Conservation (phyloP, 1,139 yeast species). For the Blastobotrys persicus region DNA sequence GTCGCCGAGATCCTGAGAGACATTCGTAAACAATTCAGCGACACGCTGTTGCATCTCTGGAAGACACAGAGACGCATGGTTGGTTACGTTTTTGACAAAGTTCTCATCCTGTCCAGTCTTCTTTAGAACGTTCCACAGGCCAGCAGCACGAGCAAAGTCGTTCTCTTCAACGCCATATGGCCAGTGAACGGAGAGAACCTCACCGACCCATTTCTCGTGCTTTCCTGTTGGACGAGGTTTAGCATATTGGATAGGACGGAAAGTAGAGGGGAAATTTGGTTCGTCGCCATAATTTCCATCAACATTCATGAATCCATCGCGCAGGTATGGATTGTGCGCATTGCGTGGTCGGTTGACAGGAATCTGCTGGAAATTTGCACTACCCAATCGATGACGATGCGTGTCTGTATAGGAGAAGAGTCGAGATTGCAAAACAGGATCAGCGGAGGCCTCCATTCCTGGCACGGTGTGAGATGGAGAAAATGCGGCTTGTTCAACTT, state of each 20-base stretch:
- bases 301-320: conserved; percentile 84
- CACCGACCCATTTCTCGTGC: conserved; percentile 87
- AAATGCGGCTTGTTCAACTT: conserved; percentile 76
- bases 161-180: conserved; percentile 58
- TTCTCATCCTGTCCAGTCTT: conserved; percentile 70
- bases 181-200: conserved; percentile 91
- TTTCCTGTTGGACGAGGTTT: not conserved
- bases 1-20: conserved; percentile 61
- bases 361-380: conserved; percentile 58
- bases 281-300: conserved; percentile 70
- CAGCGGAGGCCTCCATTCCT: conserved; percentile 77
- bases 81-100: conserved; percentile 80
- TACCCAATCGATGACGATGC: conserved; percentile 62
- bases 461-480: conserved; percentile 81
- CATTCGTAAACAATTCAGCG: conserved; percentile 71
- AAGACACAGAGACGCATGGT: conserved; percentile 67
- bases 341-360: conserved; percentile 57
- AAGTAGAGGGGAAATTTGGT: conserved; percentile 56
- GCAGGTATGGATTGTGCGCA: conserved; percentile 44
- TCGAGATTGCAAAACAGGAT: conserved; percentile 80
- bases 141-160: conserved; percentile 69
- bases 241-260: conserved; percentile 49
- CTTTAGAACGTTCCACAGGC: conserved; percentile 69
- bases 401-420: conserved; percentile 82
- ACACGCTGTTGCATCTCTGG: conserved; percentile 79